Percentiles rank a stretch among this genome's conserved stretches.
Evolutionary conservation across 1,284 basidiomycete genomes (phyloP).

Genomic region (Cutaneotrichosporon dermatis): DNA sequence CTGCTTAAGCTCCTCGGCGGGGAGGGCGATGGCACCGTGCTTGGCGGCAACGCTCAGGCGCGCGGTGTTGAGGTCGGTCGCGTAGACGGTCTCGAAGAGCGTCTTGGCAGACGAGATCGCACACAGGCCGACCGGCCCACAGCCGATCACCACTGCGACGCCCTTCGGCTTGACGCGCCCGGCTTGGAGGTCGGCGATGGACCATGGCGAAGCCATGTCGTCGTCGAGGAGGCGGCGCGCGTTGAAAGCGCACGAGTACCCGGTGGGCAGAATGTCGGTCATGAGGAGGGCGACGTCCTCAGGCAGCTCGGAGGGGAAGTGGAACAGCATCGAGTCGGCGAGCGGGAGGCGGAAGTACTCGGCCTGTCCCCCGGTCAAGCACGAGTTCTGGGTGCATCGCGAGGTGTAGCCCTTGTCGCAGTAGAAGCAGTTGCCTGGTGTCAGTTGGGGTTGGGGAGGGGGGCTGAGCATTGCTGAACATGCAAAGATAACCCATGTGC

Average conservation of each 20-base stretch:
- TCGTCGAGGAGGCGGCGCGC: conserved; percentile 42
- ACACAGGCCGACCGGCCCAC: conserved; percentile 51
- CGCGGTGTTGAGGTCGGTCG: conserved; percentile 31
- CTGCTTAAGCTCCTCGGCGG: conserved; percentile 25
- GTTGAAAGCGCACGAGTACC: conserved; percentile 49
- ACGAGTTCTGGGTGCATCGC: conserved; percentile 64
- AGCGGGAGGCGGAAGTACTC: conserved; percentile 74
- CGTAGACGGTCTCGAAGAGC: conserved; percentile 45
- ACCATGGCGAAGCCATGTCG: conserved; percentile 20
- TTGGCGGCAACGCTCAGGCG: conserved; percentile 32
- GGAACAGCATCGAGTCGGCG: conserved; percentile 49
- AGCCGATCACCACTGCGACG: conserved; percentile 48
- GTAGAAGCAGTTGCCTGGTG: conserved; percentile 48
- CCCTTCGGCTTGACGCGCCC: conserved; percentile 34
- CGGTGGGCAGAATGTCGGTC: conserved; percentile 51
- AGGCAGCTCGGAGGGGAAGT: conserved; percentile 41
- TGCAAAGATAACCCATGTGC: too few species aligned
- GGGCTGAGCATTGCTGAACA: too few species aligned
- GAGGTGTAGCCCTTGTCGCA: conserved; percentile 72
- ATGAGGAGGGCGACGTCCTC: conserved; percentile 50
- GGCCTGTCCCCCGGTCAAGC: conserved; percentile 75
- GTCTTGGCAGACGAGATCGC: conserved; percentile 47
- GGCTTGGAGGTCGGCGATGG: conserved; percentile 24
- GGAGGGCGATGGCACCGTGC: conserved; percentile 47
- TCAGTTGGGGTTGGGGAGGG: too few species aligned